Conservation (phyloP, 1,284 basidiomycete species). For the Ceratobasidium papillatum region DNA sequence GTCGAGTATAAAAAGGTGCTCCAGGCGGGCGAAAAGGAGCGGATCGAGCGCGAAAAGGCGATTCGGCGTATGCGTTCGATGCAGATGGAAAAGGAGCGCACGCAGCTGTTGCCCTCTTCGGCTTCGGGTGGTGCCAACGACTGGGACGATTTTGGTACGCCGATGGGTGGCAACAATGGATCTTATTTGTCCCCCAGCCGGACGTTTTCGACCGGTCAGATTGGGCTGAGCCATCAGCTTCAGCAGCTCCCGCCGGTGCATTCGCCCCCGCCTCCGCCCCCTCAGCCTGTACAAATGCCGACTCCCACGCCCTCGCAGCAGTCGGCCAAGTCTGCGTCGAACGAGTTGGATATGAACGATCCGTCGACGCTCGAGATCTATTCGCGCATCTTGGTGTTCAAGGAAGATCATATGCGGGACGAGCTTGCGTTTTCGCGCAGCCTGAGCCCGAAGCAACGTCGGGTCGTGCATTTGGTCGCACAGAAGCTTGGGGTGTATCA, state of each 20-base stretch:
- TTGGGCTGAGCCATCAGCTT: constrained; percentile 53
- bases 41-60: constrained; percentile 98
- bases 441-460: constrained; percentile 83
- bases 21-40: constrained; percentile 98
- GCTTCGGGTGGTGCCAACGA: constrained; percentile 47
- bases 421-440: constrained; percentile 94
- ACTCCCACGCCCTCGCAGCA: constrained; percentile 56
- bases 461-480: constrained; percentile 95
- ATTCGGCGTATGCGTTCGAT: constrained; percentile 97
- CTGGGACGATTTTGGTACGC: constrained; percentile 70
- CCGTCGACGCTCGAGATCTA: constrained; percentile 96
- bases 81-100: constrained; percentile 86
- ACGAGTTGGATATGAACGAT: constrained; percentile 94
- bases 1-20: constrained; percentile 99
- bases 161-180: neutral
- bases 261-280: constrained; percentile 65
- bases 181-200: constrained; percentile 60
- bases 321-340: constrained; percentile 51
- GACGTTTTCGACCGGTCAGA: constrained; percentile 25
- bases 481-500: constrained; percentile 96
- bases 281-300: constrained; percentile 62
- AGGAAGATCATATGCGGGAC: constrained; percentile 97
- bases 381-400: constrained; percentile 95
- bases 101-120: constrained; percentile 53
- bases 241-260: constrained; percentile 69